Evolutionary conservation across 2,329 filamentous ascomycete genomes (phyloP), one percentile per base, ranked within the genome.

Genomic region (Pestalotiopsis sp.): DNA sequence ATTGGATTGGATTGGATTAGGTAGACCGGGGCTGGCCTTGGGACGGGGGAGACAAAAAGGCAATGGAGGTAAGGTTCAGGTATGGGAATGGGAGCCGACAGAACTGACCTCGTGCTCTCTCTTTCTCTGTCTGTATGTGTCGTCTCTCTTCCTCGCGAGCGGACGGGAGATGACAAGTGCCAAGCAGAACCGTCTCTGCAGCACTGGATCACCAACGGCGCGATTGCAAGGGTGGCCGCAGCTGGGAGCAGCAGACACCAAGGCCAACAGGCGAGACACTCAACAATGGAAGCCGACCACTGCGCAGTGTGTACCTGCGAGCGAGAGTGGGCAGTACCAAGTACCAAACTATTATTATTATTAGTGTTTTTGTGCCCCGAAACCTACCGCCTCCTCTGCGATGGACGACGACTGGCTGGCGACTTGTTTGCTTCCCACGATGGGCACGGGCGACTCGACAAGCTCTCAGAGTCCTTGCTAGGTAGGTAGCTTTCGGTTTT

Each of bases 171-270:
- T 49, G 61, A 39, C 61, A 64, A 52, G 61, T 64, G 61, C 36
- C 61, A 64, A 52, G 14, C 61, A 64, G 38, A 49, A 39, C 59
- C 59, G 59, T 36, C 36, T 39, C n/a, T 62, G 45, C 45, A 52
- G 45, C 20, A 52, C 17, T 52, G 7, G 45, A 17, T n/a, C 45
- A n/a, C 45, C 17, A n/a, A 9, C 14, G 45, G 20, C 17, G 59
- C 31, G 20, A 23, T 38, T 49, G 14, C 61, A 20, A 31, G 20
- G 27, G 61, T 20, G 41, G 39, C 61, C n/a, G 59, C 59, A 62
- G 59, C 59, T 62, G 59, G 59, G 59, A 36, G 23, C 59, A 62
- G 59, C 59, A 23, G 59, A 62, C 59, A 17, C 57, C 27, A 59
- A 36, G 25, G 57, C 23, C 57, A 27, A 59, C 23, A 23, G 14